Base-by-base conservation (phyloP, 2,329 filamentous ascomycete species). In the Fusarium pseudograminearum region DNA sequence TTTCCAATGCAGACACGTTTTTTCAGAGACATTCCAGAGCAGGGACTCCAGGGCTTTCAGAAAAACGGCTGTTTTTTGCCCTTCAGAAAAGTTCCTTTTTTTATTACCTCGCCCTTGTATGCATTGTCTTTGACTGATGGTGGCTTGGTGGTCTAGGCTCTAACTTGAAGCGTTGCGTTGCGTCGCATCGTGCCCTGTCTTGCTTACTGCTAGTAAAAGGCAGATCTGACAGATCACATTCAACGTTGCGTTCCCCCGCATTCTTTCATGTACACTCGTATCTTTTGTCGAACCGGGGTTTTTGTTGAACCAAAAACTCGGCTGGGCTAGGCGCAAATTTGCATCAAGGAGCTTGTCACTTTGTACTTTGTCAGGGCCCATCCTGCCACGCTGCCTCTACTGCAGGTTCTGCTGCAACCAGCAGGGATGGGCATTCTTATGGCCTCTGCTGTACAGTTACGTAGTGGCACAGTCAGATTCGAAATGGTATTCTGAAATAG, bases 201-300 rank as follows among this genome's bases (percentile, higher is more conserved):
- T 71, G 54, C 52, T 58, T 60, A 65, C 62, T 69, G 20, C 36
- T 40, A 40, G 36, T 12, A 40, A 40, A 20, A 70, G 61, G 46
- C 58, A 61, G 51, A 74, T 70, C 62, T 72, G 71, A 74, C 72
- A 66, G 36, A 63, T 74, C 73, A 74, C 28, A 53, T 57, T 26
- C 30, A 63, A 34, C 31, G 42, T 68, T 68, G 52, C 58, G 38
- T 51, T 74, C 63, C 72, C 70, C 72, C 72, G 70, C 72, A 74
- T 74, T 73, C 61, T 65, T 57, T 59, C 31, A 40, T 46, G 44
- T 46, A 46, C 26, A 46, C 28, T 20, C 28, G 55, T 57, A 57
- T 58, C 38, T 42, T 51, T 31, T 51, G 11, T 40, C 24, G 20
- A 55, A 33, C 47, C 31, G 36, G 69, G 46, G 55, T 46, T 61